Percentiles rank a stretch among this genome's conserved stretches.
Conservation (phyloP, 1,284 basidiomycete species). For the Marasmius tenuissimus region DNA sequence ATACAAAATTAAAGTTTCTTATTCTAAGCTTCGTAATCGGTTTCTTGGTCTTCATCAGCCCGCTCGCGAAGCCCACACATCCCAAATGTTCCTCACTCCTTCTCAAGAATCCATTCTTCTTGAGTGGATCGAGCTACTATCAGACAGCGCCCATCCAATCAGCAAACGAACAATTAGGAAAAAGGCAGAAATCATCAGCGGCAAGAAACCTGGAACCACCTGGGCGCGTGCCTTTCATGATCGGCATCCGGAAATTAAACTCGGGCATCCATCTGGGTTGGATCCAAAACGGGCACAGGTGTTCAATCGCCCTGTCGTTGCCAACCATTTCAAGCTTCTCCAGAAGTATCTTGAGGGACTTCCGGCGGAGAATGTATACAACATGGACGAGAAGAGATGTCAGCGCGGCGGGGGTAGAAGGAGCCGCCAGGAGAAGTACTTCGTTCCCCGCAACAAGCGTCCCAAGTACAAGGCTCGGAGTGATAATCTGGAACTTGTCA, state of each 20-base stretch:
- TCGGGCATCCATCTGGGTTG: constrained; percentile 22
- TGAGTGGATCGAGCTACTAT: constrained; percentile 21
- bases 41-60: neutral
- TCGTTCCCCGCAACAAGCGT: constrained; percentile 9
- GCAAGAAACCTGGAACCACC: constrained; percentile 12
- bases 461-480: constrained; percentile 19
- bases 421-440: constrained; percentile 18
- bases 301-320: constrained; percentile 27
- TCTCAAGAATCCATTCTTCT: constrained; percentile 16
- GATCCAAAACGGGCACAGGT: constrained; percentile 29
- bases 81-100: constrained; percentile 18
- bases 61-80: constrained; percentile 9
- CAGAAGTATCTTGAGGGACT: constrained; percentile 22
- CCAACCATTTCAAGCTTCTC: constrained; percentile 22
- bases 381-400: constrained; percentile 39
- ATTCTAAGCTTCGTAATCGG: neutral
- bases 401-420: constrained; percentile 32
- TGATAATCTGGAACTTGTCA: constrained; percentile 33
- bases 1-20: neutral
- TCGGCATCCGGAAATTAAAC: constrained; percentile 21
- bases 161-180: constrained; percentile 15
- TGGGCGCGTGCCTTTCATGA: constrained; percentile 23
- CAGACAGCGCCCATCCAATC: constrained; percentile 15
- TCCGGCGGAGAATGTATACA: constrained; percentile 35
- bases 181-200: constrained; percentile 13